These are phyloP conservation scores for Phoma sp. DNA, from an alignment of 2,329 filamentous ascomycete genomes.

Conservation along the genomic window DNA sequence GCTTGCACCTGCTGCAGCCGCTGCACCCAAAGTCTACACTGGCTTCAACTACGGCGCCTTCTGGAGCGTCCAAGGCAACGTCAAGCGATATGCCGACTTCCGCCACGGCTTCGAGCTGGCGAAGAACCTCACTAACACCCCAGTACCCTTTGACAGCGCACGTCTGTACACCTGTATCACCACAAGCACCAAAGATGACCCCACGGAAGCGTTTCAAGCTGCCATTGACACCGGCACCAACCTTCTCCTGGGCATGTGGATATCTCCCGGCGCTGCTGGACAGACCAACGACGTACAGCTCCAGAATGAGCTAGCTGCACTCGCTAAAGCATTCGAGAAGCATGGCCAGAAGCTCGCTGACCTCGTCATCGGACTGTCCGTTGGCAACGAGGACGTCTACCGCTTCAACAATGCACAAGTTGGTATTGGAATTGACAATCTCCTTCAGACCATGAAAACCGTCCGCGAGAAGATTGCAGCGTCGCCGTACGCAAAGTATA, in stretches of 20 bases:
- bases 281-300: constrained; percentile 51
- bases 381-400: constrained; percentile 63
- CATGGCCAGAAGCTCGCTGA: constrained; percentile 59
- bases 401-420: constrained; percentile 61
- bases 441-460: constrained; percentile 63
- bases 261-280: constrained; percentile 17
- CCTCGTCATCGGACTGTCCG: constrained; percentile 46
- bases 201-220: constrained; percentile 60
- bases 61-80: constrained; percentile 25
- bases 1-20: constrained; percentile 19
- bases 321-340: constrained; percentile 40
- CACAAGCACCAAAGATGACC: constrained; percentile 55
- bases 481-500: constrained; percentile 60
- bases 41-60: constrained; percentile 42
- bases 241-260: constrained; percentile 46
- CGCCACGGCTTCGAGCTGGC: constrained; percentile 31
- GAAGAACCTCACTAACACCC: constrained; percentile 25
- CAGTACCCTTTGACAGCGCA: constrained; percentile 70
- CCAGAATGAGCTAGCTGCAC: constrained; percentile 40
- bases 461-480: constrained; percentile 59
- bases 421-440: constrained; percentile 68
- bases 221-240: constrained; percentile 43
- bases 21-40: constrained; percentile 28
- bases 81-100: constrained; percentile 35
- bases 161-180: constrained; percentile 73